These are phyloP conservation scores for Mycena galericulata DNA, from an alignment of 768 basidiomycete species.

Conservation along the genomic window DNA sequence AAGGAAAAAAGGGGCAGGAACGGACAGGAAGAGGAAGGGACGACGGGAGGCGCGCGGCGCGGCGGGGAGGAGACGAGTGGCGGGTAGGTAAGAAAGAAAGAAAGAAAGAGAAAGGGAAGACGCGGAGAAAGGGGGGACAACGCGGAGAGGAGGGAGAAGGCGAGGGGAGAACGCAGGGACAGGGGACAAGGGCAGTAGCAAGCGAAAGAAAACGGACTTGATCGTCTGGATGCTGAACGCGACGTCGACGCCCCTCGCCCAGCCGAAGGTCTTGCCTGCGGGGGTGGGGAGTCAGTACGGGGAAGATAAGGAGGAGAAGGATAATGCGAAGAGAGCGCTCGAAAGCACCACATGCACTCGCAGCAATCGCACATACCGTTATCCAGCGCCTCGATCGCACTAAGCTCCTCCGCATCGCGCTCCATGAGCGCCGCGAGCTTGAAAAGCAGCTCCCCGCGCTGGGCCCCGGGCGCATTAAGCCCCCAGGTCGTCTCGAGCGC, in stretches of 20 bases:
- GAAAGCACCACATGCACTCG: too few species aligned
- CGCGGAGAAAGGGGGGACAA: too few species aligned
- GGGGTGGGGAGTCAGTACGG: constrained; percentile 29
- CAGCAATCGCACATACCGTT: constrained; percentile 62
- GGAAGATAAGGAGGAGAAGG: not conserved
- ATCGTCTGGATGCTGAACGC: constrained; percentile 60
- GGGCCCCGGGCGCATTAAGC: constrained; percentile 57
- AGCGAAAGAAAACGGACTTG: constrained; percentile 34
- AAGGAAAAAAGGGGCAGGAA: too few species aligned
- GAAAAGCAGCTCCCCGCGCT: constrained; percentile 63
- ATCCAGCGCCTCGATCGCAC: constrained; percentile 76
- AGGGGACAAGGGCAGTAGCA: not conserved
- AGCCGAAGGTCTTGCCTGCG: constrained; percentile 65
- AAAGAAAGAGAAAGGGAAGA: not conserved
- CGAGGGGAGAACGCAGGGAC: too few species aligned
- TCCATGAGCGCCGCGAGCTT: constrained; percentile 72
- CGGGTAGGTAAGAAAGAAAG: not conserved
- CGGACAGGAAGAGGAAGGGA: too few species aligned
- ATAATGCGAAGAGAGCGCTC: too few species aligned
- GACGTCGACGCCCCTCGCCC: constrained; percentile 62
- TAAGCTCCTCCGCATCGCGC: constrained; percentile 64
- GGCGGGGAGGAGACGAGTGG: not conserved
- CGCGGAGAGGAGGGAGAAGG: too few species aligned
- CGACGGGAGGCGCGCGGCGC: too few species aligned
- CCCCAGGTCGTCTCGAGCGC: constrained; percentile 75